Evolutionary conservation across 2,329 filamentous ascomycete species (phyloP).

Genomic region (Aspergillus quadrilineatus): DNA sequence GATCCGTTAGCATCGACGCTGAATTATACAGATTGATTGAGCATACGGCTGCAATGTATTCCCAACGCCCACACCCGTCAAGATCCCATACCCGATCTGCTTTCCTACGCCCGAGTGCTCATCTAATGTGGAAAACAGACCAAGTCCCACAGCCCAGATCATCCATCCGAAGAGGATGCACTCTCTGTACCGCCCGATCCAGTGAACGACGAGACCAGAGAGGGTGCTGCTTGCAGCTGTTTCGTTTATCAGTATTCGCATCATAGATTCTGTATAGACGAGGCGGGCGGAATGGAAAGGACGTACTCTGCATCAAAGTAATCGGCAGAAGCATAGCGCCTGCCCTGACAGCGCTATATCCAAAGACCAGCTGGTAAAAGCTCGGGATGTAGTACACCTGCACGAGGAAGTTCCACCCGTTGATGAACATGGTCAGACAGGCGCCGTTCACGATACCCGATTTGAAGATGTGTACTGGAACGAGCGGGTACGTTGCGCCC

Average conservation of each 20-base stretch:
- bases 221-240: conserved; percentile 50
- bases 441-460: conserved; percentile 55
- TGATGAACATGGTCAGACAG: conserved; percentile 58
- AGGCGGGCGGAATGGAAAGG: no score
- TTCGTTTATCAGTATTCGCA: background rate
- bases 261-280: no score
- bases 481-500: conserved; percentile 26
- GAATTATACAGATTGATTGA: background rate
- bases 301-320: conserved; percentile 46
- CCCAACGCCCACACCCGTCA: conserved; percentile 54
- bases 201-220: conserved; percentile 55
- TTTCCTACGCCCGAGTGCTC: conserved; percentile 51
- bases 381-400: conserved; percentile 63
- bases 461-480: conserved; percentile 54
- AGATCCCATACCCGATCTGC: conserved; percentile 55
- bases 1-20: background rate
- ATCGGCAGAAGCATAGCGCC: conserved; percentile 54
- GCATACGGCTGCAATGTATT: conserved; percentile 52
- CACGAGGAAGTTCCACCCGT: conserved; percentile 61
- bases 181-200: conserved; percentile 54
- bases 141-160: conserved; percentile 54
- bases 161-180: conserved; percentile 56
- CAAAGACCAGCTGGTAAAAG: conserved; percentile 59
- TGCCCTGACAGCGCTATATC: conserved; percentile 46
- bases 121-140: conserved; percentile 54